Evolutionary conservation across 148 eudicot species (phyloP), one percentile per base, ranked within the genome.

Genomic region (Rhododendron ovatum): DNA sequence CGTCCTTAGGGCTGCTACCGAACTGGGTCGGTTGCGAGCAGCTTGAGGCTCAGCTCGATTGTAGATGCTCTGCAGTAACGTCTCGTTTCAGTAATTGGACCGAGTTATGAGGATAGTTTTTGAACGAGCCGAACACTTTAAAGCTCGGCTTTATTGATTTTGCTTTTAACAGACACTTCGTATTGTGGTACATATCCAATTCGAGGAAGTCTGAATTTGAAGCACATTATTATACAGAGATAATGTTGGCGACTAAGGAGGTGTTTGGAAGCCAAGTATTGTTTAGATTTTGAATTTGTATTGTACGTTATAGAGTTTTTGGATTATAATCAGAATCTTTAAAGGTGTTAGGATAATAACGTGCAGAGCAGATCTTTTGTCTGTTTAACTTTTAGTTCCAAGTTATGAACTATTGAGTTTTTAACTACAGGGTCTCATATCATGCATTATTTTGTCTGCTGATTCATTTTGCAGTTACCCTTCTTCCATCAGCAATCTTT

Each of bases 401-500:
- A 1, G 28, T 30, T 69, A 3, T 48, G 76, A 45, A 45, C n/a
- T 47, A 45, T 7, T 48, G 37, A 67, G 7, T 7, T 12, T 84
- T 51, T 33, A 26, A 50, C 14, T 69, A 3, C 10, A 1, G 12
- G 14, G 13, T 82, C 53, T 65, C 22, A 33, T 17, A 24, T 18
- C 51, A 57, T 55, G 1, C 53, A 37, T 84, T 11, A 8, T 28
- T 55, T 17, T 51, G 59, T 41, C 57, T 77, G 39, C 57, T 55
- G 24, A 12, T 84, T 53, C 48, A 73, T 73, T 71, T 15, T 88
- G 88, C 93, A 91, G 90, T 87, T 89, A 84, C 78, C 43, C 53
- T 63, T 63, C 30, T n/a, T 86, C 85, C 28, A 9, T 63, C 86
- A 74, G 78, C 74, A 41, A 43, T 84, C 78, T n/a, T 37, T 63